phyloP scores from a whole-genome alignment of 768 basidiomycete species.

The Amanita rimosa region DNA sequence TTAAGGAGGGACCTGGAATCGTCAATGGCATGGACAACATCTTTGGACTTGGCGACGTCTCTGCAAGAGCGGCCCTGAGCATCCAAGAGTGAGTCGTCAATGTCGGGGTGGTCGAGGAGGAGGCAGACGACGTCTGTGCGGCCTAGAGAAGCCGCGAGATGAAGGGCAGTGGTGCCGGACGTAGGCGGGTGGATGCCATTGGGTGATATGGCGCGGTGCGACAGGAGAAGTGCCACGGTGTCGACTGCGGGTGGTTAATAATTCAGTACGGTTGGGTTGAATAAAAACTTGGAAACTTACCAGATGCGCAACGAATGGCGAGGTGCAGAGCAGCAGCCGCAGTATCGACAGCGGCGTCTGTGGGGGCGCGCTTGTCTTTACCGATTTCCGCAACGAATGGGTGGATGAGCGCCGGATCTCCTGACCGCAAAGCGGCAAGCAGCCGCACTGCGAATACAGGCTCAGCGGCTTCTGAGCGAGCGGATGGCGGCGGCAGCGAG shows the following conservation, averaged over 20 bases:
- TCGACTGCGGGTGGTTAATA: conserved; percentile 29
- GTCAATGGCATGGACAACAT: conserved; percentile 54
- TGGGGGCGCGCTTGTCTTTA: conserved; percentile 40
- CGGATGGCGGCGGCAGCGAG: background rate
- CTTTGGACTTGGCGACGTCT: conserved; percentile 65
- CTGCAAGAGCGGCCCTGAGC: conserved; percentile 50
- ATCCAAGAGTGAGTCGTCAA: conserved; percentile 73
- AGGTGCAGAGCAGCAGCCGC: conserved; percentile 72
- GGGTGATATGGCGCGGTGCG: conserved; percentile 68
- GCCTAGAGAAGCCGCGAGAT: conserved; percentile 56
- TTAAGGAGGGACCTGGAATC: conserved; percentile 71
- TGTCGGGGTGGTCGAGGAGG: conserved; percentile 66
- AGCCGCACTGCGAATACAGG: background rate
- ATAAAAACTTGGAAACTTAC: conserved; percentile 25
- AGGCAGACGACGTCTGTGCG: conserved; percentile 62
- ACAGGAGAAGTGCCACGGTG: conserved; percentile 57
- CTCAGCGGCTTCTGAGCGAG: background rate
- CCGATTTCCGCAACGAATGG: conserved; percentile 71
- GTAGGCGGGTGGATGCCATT: conserved; percentile 66
- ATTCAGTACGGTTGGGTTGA: background rate
- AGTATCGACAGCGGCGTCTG: conserved; percentile 42
- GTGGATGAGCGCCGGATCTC: conserved; percentile 71
- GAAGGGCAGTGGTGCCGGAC: conserved; percentile 68
- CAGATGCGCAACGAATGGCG: conserved; percentile 70
- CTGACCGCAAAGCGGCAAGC: conserved; percentile 13